Conservation (phyloP, 2,329 filamentous ascomycete species). For the Fusarium pseudocircinatum region DNA sequence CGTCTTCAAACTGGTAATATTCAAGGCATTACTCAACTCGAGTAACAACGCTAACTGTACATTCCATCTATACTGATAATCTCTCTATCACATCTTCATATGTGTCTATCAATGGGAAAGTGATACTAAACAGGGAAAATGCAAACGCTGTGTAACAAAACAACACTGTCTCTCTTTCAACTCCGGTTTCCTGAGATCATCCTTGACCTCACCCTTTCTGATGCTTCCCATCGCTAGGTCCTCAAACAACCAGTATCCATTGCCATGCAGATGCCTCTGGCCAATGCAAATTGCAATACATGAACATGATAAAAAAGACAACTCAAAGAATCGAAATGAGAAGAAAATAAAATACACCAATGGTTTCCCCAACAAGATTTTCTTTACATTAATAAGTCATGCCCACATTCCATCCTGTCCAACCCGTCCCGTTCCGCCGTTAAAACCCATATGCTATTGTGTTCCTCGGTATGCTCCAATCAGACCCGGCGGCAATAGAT, state of each 20-base stretch:
- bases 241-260: constrained; percentile 11
- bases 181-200: constrained; percentile 31
- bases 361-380: constrained; percentile 29
- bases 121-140: constrained; percentile 8
- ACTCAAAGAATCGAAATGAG: constrained; percentile 31
- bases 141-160: constrained; percentile 18
- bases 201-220: constrained; percentile 16
- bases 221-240: constrained; percentile 11
- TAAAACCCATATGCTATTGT: constrained; percentile 29
- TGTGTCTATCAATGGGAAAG: constrained; percentile 28
- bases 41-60: constrained; percentile 37
- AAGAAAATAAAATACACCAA: constrained; percentile 1
- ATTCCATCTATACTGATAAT: constrained; percentile 19
- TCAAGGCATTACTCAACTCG: constrained; percentile 7
- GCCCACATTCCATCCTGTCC: constrained; percentile 29
- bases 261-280: constrained; percentile 32
- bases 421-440: constrained; percentile 32
- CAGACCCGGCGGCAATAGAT: background rate
- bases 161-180: constrained; percentile 22
- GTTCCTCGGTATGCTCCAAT: background rate
- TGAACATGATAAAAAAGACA: constrained; percentile 35
- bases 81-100: constrained; percentile 22
- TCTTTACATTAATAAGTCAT: constrained; percentile 28
- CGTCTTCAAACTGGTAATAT: constrained; percentile 3
- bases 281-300: constrained; percentile 22